These are phyloP conservation scores for Chimonanthus salicifolius DNA, from an alignment of 164 flowering plant species.

Conservation along the genomic window DNA sequence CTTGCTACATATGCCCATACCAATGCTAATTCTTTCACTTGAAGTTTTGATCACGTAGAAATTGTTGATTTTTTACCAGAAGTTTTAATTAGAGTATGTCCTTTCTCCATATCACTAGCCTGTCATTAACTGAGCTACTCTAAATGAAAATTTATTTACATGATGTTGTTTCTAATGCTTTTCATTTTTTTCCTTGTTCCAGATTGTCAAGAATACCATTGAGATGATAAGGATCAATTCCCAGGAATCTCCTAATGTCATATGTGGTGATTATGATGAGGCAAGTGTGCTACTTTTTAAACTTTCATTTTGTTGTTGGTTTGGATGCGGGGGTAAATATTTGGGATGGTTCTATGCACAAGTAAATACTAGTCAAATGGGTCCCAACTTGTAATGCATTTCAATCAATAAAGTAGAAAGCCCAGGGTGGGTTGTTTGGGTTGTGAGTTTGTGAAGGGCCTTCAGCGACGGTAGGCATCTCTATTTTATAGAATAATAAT, in stretches of 20 bases:
- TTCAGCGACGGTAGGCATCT: too few species aligned
- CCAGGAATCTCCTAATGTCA: conserved; percentile 28
- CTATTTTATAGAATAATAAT: too few species aligned
- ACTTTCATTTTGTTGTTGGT: neutral
- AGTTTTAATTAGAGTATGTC: too few species aligned
- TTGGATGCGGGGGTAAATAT: too few species aligned
- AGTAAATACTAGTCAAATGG: too few species aligned
- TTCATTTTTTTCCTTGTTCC: conserved; percentile 9
- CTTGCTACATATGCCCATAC: neutral
- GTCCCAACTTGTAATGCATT: too few species aligned
- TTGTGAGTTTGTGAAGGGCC: too few species aligned
- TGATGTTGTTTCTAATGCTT: neutral
- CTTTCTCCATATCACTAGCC: neutral
- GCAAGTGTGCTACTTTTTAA: conserved; percentile 22
- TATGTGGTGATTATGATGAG: conserved; percentile 49
- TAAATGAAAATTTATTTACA: too few species aligned
- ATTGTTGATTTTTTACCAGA: too few species aligned
- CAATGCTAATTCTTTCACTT: neutral
- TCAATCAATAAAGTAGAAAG: too few species aligned
- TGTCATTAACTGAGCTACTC: neutral
- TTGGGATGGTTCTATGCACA: too few species aligned
- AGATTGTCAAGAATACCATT: conserved; percentile 51
- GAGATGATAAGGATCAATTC: conserved; percentile 32
- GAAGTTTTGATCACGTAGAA: neutral
- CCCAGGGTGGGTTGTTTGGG: too few species aligned